Base-by-base conservation (phyloP, 306 rosid genomes). In the Begonia masoniana region DNA sequence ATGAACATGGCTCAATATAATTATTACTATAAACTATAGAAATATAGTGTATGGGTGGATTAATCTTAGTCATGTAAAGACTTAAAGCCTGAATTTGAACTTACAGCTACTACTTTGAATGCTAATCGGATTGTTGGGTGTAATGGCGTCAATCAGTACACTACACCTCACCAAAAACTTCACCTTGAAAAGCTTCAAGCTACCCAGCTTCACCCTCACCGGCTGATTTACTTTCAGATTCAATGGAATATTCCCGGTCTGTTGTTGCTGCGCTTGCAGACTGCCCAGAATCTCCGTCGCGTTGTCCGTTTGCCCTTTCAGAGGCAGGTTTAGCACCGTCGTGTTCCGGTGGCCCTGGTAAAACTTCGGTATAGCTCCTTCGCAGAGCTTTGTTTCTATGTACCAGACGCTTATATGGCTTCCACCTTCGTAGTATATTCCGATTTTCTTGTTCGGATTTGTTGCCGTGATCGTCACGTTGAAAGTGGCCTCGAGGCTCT, bases 391-490 rank as follows among this genome's bases (percentile, higher is more conserved):
- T 8, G 77, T 78, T 43, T 56, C 78, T 9, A 15, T n/a, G 73
- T 82, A 89, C 75, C 54, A 78, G 50, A 81, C 89, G 57, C 72
- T 76, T 45, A 89, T 75, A 4, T 71, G 68, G 64, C 97, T 89
- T 3, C 97, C 97, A n/a, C 82, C 72, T 36, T 57, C 87, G 41
- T 89, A 89, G 71, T 82, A 80, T 12, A 89, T 80, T 8, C 97
- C 97, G 47, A 89, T 85, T 72, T 67, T 85, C 76, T 82, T 78
- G 71, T 89, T 89, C 7, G 95, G 97, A 19, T 89, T 89, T 36
- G 66, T 63, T 0, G 95, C 87, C 12, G 81, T 85, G 50, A 89
- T 66, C 15, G 64, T 71, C 12, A 82, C 85, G 31, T 80, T 71
- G 63, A 85, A 80, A 2, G 73, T 56, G 0, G 85, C 76, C 58